Conservation (phyloP, 2,329 filamentous ascomycete genomes). For the Botrytis aclada region DNA sequence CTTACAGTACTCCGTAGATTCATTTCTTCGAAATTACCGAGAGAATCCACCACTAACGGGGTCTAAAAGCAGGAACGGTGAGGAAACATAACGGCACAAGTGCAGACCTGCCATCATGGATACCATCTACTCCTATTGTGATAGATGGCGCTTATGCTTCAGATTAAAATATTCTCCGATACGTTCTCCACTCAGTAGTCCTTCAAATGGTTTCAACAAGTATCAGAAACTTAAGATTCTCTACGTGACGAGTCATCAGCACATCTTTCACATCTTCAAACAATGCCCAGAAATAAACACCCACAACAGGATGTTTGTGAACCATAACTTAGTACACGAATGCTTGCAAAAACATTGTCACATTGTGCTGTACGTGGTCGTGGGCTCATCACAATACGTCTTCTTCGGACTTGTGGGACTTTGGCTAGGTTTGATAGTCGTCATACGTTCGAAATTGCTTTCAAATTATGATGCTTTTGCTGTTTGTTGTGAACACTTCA, state of each 20-base stretch:
- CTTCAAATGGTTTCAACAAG: background rate
- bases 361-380: slow-evolving; percentile 6
- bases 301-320: slow-evolving; percentile 14
- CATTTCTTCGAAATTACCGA: slow-evolving; percentile 9
- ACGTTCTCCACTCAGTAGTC: slow-evolving; percentile 9
- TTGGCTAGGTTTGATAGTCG: slow-evolving; percentile 13
- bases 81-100: background rate
- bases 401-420: slow-evolving; percentile 16
- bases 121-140: background rate
- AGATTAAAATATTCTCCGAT: slow-evolving; percentile 21
- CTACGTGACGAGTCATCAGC: slow-evolving; percentile 14
- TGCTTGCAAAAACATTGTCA: slow-evolving; percentile 12
- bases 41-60: background rate
- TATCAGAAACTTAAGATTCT: background rate
- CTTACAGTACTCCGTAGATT: background rate
- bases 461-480: slow-evolving; percentile 7
- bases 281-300: slow-evolving; percentile 16
- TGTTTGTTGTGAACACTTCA: slow-evolving; percentile 1
- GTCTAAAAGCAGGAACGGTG: slow-evolving; percentile 9
- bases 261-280: slow-evolving; percentile 17
- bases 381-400: slow-evolving; percentile 7
- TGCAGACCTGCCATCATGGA: slow-evolving; percentile 7
- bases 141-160: slow-evolving; percentile 17
- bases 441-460: slow-evolving; percentile 4
- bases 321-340: slow-evolving; percentile 9